Evolutionary conservation across 2,329 filamentous ascomycete species (phyloP).

Genomic region (Ophiostoma angusticollis): DNA sequence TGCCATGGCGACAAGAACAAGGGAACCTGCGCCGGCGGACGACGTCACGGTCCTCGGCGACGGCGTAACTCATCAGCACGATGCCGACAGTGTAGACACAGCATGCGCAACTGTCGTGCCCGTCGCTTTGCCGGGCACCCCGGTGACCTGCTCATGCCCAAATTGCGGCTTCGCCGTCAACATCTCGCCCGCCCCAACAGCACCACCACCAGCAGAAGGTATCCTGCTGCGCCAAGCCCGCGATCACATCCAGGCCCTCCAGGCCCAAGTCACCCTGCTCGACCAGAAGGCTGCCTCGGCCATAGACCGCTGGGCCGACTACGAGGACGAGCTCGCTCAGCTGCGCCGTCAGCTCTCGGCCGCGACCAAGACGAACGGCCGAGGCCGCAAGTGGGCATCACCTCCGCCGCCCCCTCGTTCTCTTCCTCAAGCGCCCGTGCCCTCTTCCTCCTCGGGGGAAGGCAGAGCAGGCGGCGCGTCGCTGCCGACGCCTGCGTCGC

Average conservation of each 20-base stretch:
- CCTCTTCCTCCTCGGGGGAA: too few relatives aligned
- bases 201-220: not conserved
- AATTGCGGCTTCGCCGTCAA: conserved; percentile 11
- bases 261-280: conserved; percentile 56
- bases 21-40: too few relatives aligned
- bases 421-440: too few relatives aligned
- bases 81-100: too few relatives aligned
- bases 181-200: not conserved
- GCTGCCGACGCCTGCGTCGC: conserved; percentile 19
- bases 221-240: conserved; percentile 40
- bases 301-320: conserved; percentile 58
- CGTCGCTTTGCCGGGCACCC: too few relatives aligned
- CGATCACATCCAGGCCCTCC: conserved; percentile 52
- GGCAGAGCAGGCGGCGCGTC: too few relatives aligned
- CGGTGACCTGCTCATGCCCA: conserved; percentile 11
- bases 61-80: too few relatives aligned
- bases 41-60: too few relatives aligned
- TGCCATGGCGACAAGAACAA: too few relatives aligned
- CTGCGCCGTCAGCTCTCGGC: conserved; percentile 30
- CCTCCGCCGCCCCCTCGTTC: too few relatives aligned
- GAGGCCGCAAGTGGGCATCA: too few relatives aligned
- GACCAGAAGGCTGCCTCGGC: conserved; percentile 57
- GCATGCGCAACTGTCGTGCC: too few relatives aligned
- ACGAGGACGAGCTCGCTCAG: conserved; percentile 61
- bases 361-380: not conserved